phyloP scores from a whole-genome alignment of 257 asterid genomes.

The Ehretia macrophylla region DNA sequence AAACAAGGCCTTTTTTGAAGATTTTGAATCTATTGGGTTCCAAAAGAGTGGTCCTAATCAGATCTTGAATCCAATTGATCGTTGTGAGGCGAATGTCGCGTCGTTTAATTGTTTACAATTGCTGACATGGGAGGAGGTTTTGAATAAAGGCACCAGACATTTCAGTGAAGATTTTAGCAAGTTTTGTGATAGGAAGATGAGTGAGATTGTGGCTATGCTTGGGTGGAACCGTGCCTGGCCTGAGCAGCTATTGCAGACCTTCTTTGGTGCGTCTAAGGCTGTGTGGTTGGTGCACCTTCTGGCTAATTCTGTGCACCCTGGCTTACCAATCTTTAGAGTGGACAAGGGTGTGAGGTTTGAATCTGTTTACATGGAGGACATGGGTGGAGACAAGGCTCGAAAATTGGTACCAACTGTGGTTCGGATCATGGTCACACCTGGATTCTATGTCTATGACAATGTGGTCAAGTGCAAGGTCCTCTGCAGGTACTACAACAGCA shows the following conservation, averaged over 20 bases:
- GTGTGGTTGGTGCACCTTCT: slow-evolving; percentile 90
- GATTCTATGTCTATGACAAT: slow-evolving; percentile 83
- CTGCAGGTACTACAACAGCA: slow-evolving; percentile 62
- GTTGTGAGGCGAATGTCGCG: slow-evolving; percentile 70
- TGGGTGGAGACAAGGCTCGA: slow-evolving; percentile 68
- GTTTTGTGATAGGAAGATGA: slow-evolving; percentile 94
- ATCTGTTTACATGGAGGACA: slow-evolving; percentile 93
- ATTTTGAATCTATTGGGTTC: slow-evolving; percentile 68
- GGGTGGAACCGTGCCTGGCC: slow-evolving; percentile 99
- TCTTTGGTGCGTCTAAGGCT: slow-evolving; percentile 81
- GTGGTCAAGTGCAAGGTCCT: slow-evolving; percentile 96
- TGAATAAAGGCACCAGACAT: slow-evolving; percentile 78
- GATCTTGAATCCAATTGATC: slow-evolving; percentile 72
- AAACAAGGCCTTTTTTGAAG: slow-evolving; percentile 65
- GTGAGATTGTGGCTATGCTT: slow-evolving; percentile 82
- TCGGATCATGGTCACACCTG: slow-evolving; percentile 92
- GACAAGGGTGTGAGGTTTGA: slow-evolving; percentile 67
- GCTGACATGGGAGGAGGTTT: slow-evolving; percentile 85
- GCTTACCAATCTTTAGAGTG: slow-evolving; percentile 73
- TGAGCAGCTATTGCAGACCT: slow-evolving; percentile 80
- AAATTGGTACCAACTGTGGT: slow-evolving; percentile 63
- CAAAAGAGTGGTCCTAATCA: slow-evolving; percentile 38
- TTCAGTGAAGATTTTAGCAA: slow-evolving; percentile 87
- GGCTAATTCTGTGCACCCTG: slow-evolving; percentile 86
- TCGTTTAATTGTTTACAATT: slow-evolving; percentile 48